Conservation (phyloP, 495 filamentous ascomycete species). For the Penicillium goetzii region DNA sequence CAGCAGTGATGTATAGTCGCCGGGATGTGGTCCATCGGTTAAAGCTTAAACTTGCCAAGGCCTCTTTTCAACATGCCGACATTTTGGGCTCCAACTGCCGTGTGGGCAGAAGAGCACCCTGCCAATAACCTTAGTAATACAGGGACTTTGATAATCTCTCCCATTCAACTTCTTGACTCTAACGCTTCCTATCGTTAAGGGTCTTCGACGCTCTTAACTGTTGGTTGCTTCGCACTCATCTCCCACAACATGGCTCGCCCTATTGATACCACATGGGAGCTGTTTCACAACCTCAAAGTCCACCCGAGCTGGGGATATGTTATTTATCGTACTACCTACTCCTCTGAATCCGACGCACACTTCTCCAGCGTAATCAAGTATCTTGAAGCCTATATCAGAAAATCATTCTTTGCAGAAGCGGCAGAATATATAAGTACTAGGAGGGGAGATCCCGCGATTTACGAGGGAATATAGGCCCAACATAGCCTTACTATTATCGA, state of each 20-base stretch:
- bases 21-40: neutral
- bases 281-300: constrained; percentile 4
- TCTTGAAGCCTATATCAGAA: neutral
- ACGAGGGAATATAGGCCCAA: neutral
- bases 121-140: neutral
- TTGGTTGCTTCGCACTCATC: too few species aligned
- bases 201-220: too few species aligned
- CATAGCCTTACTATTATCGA: constrained; percentile 5
- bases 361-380: constrained; percentile 1
- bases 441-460: neutral
- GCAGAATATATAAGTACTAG: neutral
- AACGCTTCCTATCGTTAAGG: too few species aligned
- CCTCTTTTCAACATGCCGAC: neutral
- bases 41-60: neutral
- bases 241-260: neutral
- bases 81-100: neutral
- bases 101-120: neutral
- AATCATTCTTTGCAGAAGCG: neutral
- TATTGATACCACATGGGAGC: neutral
- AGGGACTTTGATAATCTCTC: too few species aligned
- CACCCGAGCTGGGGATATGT: constrained; percentile 5
- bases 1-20: neutral
- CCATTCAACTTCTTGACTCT: too few species aligned
- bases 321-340: constrained; percentile 1
- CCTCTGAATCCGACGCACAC: constrained; percentile 2